phyloP scores from a whole-genome alignment of 164 flowering plant genomes.

The Berberis thunbergii region DNA sequence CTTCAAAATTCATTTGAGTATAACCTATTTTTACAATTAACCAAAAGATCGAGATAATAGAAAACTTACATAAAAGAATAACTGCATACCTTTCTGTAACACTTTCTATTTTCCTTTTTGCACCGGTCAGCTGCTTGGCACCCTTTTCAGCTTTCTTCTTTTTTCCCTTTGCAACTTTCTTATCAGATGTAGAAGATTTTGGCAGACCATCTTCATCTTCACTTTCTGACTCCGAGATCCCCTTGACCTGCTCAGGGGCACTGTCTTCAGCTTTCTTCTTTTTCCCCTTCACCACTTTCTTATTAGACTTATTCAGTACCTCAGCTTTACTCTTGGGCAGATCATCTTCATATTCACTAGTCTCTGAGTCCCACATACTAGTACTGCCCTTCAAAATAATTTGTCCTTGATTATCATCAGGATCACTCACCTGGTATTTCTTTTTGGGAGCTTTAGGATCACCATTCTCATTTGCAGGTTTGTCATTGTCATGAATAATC shows the following conservation, averaged over 20 bases:
- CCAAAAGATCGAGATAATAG: neutral
- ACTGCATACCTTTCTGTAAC: conserved; percentile 29
- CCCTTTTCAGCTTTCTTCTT: conserved; percentile 23
- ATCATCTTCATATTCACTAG: conserved; percentile 93
- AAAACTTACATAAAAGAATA: conserved; percentile 25
- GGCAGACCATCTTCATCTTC: conserved; percentile 12
- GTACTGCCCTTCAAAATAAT: conserved; percentile 31
- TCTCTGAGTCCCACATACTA: conserved; percentile 32
- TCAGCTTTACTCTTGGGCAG: conserved; percentile 47
- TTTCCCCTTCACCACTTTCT: conserved; percentile 17
- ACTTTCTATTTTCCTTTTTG: conserved; percentile 42
- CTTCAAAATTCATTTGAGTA: no score
- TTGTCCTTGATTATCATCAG: conserved; percentile 27
- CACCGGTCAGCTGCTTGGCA: conserved; percentile 9
- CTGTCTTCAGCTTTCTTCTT: conserved; percentile 23
- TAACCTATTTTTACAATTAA: no score
- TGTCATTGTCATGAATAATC: conserved; percentile 71
- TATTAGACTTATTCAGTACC: conserved; percentile 16
- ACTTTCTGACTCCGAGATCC: conserved; percentile 11
- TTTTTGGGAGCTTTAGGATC: conserved; percentile 24
- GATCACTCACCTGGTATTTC: conserved; percentile 24
- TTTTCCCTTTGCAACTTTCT: conserved; percentile 18
- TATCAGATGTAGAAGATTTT: conserved; percentile 14
- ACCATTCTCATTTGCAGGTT: conserved; percentile 30
- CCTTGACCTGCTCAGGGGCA: conserved; percentile 1